Percentiles rank a stretch among this genome's conserved stretches.
Evolutionary conservation across 2,329 filamentous ascomycete species (phyloP).

Genomic region (Pseudofabraea citricarpa): DNA sequence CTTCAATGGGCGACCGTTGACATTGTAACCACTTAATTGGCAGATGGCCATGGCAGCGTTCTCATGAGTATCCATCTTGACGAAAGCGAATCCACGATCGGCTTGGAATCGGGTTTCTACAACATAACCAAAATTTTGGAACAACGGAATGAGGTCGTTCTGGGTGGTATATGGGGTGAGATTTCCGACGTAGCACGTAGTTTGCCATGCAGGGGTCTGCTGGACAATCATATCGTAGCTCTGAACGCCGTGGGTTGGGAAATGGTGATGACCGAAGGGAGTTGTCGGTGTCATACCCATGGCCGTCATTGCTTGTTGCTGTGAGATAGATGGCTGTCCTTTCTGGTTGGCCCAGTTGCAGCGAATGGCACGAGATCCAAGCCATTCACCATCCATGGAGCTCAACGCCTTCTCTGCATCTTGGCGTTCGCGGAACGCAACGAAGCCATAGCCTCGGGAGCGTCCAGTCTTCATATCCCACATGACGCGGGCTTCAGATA

Average conservation of each 20-base stretch:
- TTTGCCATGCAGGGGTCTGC: slow-evolving; percentile 97
- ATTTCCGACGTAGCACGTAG: slow-evolving; percentile 96
- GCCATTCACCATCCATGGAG: slow-evolving; percentile 99
- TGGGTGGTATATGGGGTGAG: slow-evolving; percentile 96
- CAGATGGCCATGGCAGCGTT: slow-evolving; percentile 98
- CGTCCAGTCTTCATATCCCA: slow-evolving; percentile 99
- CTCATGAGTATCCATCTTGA: slow-evolving; percentile 99
- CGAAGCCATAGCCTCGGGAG: slow-evolving; percentile 95
- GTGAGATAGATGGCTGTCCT: slow-evolving; percentile 96
- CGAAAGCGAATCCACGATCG: slow-evolving; percentile 95
- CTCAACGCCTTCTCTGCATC: slow-evolving; percentile 95
- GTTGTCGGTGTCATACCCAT: slow-evolving; percentile 99
- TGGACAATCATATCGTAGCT: slow-evolving; percentile 96
- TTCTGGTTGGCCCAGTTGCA: slow-evolving; percentile 99
- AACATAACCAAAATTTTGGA: slow-evolving; percentile 98
- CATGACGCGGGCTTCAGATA: slow-evolving; percentile 98
- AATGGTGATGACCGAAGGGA: slow-evolving; percentile 94
- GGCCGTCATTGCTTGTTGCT: slow-evolving; percentile 93
- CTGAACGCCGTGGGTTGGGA: slow-evolving; percentile 92
- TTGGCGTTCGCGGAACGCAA: slow-evolving; percentile 88
- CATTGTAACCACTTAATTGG: slow-evolving; percentile 95
- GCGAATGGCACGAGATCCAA: slow-evolving; percentile 93
- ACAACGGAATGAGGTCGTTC: slow-evolving; percentile 92
- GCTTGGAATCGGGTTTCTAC: slow-evolving; percentile 97
- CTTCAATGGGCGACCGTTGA: slow-evolving; percentile 94